Percentiles rank a stretch among this genome's conserved stretches.
These are phyloP conservation scores for Salix suchowensis DNA, from an alignment of 345 rosid genomes.

Conservation along the genomic window DNA sequence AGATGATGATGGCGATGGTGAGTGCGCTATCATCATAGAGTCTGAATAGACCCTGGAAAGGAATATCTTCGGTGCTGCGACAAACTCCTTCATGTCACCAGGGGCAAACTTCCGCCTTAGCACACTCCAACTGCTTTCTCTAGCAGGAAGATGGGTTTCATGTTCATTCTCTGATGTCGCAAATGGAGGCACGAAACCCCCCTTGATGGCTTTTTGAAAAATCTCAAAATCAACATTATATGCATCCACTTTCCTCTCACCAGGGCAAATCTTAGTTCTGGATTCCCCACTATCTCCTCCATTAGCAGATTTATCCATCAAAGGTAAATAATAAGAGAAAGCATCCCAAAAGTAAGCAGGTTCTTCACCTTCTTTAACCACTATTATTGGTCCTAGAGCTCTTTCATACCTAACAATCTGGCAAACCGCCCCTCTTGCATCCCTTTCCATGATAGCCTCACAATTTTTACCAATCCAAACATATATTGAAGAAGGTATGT, in stretches of 20 bases:
- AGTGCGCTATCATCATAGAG: conserved; percentile 81
- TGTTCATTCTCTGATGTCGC: conserved; percentile 73
- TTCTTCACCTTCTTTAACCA: conserved; percentile 88
- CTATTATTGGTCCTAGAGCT: conserved; percentile 60
- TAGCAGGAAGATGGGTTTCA: conserved; percentile 87
- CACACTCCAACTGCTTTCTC: conserved; percentile 94
- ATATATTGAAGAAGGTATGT: conserved; percentile 76
- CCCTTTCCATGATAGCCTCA: conserved; percentile 86
- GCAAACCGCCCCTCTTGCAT: conserved; percentile 91
- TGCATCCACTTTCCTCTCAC: conserved; percentile 62
- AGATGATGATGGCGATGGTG: conserved; percentile 48
- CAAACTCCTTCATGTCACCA: conserved; percentile 63
- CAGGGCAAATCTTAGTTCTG: conserved; percentile 41
- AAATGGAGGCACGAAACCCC: conserved; percentile 92
- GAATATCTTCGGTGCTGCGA: conserved; percentile 52
- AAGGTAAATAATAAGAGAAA: conserved; percentile 64
- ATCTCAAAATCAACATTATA: conserved; percentile 93
- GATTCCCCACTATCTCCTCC: conserved; percentile 29
- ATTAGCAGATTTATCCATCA: conserved; percentile 54
- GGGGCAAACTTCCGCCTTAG: conserved; percentile 82
- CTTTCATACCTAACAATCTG: conserved; percentile 94
- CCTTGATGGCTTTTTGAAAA: conserved; percentile 71
- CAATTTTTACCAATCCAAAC: conserved; percentile 91
- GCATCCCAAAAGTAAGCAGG: conserved; percentile 84
- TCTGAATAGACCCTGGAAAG: conserved; percentile 89